Percentiles rank a stretch among this genome's conserved stretches.
Evolutionary conservation across 371 early-diverging fungal genomes (phyloP).

Genomic region (Chytridium lagenaria): DNA sequence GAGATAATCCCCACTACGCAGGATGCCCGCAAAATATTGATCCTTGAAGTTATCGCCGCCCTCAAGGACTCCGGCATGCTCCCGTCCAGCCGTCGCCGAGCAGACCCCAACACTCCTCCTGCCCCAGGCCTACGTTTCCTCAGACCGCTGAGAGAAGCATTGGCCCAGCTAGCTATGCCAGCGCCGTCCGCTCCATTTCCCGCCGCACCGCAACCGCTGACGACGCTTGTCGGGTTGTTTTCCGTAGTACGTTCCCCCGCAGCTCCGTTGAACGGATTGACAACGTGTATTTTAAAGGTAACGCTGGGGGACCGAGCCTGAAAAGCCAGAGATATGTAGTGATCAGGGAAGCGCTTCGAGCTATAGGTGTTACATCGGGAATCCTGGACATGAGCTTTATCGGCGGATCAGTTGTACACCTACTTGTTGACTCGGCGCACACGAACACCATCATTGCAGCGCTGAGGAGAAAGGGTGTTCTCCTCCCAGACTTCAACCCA

Average conservation of each 20-base stretch:
- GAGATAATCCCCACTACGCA: not conserved
- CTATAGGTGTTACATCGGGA: not conserved
- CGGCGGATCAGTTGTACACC: not conserved
- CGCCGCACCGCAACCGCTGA: not conserved
- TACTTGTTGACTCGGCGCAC: not conserved
- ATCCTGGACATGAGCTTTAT: not conserved
- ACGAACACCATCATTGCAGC: not conserved
- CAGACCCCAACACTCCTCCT: too few relatives aligned
- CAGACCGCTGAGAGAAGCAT: not conserved
- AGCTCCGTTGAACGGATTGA: not conserved
- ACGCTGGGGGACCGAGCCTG: not conserved
- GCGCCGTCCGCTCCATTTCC: not conserved
- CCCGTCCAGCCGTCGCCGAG: not conserved
- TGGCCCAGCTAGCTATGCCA: constrained; percentile 1
- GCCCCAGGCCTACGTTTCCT: not conserved
- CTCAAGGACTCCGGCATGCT: not conserved
- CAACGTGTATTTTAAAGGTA: not conserved
- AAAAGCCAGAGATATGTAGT: not conserved
- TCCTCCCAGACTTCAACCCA: constrained; percentile 8
- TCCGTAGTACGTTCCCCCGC: not conserved
- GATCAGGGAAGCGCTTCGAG: not conserved
- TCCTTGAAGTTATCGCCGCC: not conserved
- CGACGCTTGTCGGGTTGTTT: not conserved
- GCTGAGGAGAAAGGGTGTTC: not conserved
- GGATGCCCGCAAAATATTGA: not conserved